Evolutionary conservation across 495 filamentous ascomycete genomes (phyloP), one percentile per base, ranked within the genome.

Genomic region (Aeminium ludgeri): DNA sequence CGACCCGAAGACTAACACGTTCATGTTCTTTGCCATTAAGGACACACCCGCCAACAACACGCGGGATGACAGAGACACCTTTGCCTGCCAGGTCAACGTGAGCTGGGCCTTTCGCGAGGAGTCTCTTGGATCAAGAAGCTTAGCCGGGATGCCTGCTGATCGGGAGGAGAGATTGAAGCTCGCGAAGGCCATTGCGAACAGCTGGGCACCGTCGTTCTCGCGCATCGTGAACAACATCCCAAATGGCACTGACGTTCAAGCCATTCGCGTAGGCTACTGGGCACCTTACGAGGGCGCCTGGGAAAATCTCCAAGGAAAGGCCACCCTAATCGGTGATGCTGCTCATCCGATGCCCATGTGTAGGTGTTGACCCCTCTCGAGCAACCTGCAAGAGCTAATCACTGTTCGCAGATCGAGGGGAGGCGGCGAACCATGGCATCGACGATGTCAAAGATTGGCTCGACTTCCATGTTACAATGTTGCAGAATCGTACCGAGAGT

Each of bases 371-470:
- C 8, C n/a, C n/a, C n/a, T n/a, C n/a, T n/a, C n/a, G n/a, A n/a
- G n/a, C n/a, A n/a, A n/a, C n/a, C n/a, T n/a, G n/a, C n/a, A n/a
- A n/a, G n/a, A n/a, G n/a, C n/a, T n/a, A n/a, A n/a, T n/a, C n/a
- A n/a, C n/a, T n/a, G n/a, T n/a, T n/a, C n/a, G n/a, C 23, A 25
- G 23, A 25, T 25, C 23, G 72, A 28, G 72, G 73, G 6, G 73
- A 77, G 55, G 73, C 63, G 0, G 69, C 68, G 4, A 77, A 76
- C 31, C 69, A 76, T 34, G 69, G 67, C 6, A 67, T 76, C 29
- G 55, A 64, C 18, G 73, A 76, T 48, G 62, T 65, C 3, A 25
- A 25, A 25, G 23, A 25, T 25, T 25, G 23, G 23, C 23, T 25
- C 23, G 23, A 25, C 8, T 8, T 4, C 8, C 23, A 25, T 25